Evolutionary conservation across 2,329 filamentous ascomycete genomes (phyloP).

Genomic region (Clonostachys byssicola): DNA sequence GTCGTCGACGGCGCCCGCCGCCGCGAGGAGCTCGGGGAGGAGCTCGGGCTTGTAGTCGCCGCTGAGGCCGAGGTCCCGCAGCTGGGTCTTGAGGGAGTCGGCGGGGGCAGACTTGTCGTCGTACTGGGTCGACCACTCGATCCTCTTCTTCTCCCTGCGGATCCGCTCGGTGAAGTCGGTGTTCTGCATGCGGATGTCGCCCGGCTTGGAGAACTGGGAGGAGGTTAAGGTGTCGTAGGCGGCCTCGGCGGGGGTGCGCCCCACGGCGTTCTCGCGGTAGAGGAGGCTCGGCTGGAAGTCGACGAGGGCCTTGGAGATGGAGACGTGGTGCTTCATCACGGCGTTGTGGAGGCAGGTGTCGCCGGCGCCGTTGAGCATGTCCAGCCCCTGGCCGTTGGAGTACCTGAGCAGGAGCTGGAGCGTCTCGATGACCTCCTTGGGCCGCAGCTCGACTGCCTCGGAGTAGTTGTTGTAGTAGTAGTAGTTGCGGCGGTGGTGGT

Average conservation of each 20-base stretch:
- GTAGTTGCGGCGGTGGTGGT: constrained; percentile 5
- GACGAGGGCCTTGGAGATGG: constrained; percentile 41
- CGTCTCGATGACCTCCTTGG: constrained; percentile 29
- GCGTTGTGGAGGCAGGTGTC: constrained; percentile 61
- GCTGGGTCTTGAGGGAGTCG: constrained; percentile 8
- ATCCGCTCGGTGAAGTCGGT: background rate
- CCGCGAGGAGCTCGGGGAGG: constrained; percentile 14
- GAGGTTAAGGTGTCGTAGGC: constrained; percentile 50
- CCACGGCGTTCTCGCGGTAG: constrained; percentile 71
- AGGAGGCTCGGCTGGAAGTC: constrained; percentile 54
- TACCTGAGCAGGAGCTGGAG: constrained; percentile 47
- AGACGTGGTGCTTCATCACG: constrained; percentile 30
- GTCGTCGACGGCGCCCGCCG: constrained; percentile 13
- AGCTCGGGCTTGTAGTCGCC: constrained; percentile 16
- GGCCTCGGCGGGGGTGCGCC: constrained; percentile 67
- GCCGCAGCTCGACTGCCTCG: constrained; percentile 12
- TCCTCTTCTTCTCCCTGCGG: background rate
- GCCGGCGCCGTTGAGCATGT: constrained; percentile 58
- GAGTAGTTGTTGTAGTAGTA: constrained; percentile 2
- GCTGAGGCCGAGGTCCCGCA: constrained; percentile 17
- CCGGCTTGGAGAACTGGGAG: constrained; percentile 21
- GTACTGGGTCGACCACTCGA: background rate
- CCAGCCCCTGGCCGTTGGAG: constrained; percentile 41
- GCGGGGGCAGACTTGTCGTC: constrained; percentile 3
- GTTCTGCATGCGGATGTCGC: background rate